Conservation (phyloP, 352 stramenopile species). For the Phytophthora ramorum region DNA sequence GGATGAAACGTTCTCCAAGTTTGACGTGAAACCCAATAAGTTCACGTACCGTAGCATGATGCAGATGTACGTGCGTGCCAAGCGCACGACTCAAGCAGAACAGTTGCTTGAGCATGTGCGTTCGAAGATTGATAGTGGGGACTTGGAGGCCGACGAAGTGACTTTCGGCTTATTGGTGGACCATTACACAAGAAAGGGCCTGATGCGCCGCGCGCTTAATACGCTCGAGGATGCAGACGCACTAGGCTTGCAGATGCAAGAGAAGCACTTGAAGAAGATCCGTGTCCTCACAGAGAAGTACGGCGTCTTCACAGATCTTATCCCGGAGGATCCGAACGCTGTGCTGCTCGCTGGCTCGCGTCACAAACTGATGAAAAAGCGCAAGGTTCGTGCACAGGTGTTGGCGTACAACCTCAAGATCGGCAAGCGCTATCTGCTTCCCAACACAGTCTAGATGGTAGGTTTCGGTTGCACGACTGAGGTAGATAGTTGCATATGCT, state of each 20-base stretch:
- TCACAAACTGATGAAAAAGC: slow-evolving; percentile 80
- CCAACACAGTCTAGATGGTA: slow-evolving; percentile 45
- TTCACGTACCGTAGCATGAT: slow-evolving; percentile 82
- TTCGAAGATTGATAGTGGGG: slow-evolving; percentile 46
- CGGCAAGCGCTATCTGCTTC: slow-evolving; percentile 77
- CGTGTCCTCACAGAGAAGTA: slow-evolving; percentile 68
- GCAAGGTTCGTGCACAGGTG: slow-evolving; percentile 72
- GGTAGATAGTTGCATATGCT: slow-evolving; percentile 17
- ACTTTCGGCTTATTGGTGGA: slow-evolving; percentile 79
- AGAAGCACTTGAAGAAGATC: slow-evolving; percentile 79
- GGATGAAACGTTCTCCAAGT: slow-evolving; percentile 53
- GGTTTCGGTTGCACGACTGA: not conserved
- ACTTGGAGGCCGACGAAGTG: slow-evolving; percentile 64
- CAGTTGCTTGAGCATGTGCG: slow-evolving; percentile 54
- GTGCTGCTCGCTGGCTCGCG: slow-evolving; percentile 67
- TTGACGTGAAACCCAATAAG: slow-evolving; percentile 51
- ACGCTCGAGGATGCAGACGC: slow-evolving; percentile 71
- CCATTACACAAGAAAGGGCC: slow-evolving; percentile 71
- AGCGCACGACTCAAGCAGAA: slow-evolving; percentile 66
- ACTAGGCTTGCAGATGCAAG: slow-evolving; percentile 54
- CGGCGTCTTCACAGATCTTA: slow-evolving; percentile 80
- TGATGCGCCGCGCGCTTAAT: slow-evolving; percentile 67
- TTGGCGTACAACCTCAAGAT: slow-evolving; percentile 80
- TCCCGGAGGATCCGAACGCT: slow-evolving; percentile 78
- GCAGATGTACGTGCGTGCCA: slow-evolving; percentile 82